A percentile compares a stretch with the other conserved stretches of the same genome.
Evolutionary conservation across 805 yeast species (phyloP).

Genomic region (Ogataea wickerhamii): DNA sequence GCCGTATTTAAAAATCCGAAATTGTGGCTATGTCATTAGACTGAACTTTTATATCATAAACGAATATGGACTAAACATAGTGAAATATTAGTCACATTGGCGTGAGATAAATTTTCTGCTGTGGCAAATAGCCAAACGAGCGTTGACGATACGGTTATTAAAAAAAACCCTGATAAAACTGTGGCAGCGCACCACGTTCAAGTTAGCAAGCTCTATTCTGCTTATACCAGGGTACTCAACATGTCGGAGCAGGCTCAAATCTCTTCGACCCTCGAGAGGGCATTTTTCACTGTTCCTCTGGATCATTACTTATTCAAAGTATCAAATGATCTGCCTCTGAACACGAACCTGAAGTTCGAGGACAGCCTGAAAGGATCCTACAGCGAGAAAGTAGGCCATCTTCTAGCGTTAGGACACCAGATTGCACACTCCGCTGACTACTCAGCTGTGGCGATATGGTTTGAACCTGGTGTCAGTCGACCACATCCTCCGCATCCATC

Average conservation of each 20-base stretch:
- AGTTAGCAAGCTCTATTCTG: no score
- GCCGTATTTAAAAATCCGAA: background rate
- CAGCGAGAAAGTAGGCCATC: slow-evolving; percentile 1
- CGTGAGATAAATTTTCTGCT: no score
- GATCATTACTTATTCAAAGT: slow-evolving; percentile 2
- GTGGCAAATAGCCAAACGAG: no score
- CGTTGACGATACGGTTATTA: no score
- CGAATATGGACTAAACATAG: no score
- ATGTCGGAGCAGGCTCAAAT: slow-evolving; percentile 2
- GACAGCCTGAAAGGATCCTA: slow-evolving; percentile 1
- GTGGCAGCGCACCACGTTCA: no score
- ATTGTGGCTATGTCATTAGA: no score
- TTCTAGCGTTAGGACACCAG: slow-evolving; percentile 2
- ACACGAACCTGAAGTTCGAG: background rate
- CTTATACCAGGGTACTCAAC: no score
- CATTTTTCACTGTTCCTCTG: slow-evolving; percentile 4
- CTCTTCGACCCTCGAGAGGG: slow-evolving; percentile 3
- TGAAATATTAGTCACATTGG: no score
- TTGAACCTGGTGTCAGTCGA: slow-evolving; percentile 1
- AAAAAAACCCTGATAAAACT: no score
- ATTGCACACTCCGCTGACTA: slow-evolving; percentile 1
- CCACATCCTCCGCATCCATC: slow-evolving; percentile 1
- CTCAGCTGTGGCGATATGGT: slow-evolving; percentile 3
- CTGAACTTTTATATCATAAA: no score
- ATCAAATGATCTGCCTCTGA: slow-evolving; percentile 1